Evolutionary conservation across 345 rosid species (phyloP).

Genomic region (Salix dunnii): DNA sequence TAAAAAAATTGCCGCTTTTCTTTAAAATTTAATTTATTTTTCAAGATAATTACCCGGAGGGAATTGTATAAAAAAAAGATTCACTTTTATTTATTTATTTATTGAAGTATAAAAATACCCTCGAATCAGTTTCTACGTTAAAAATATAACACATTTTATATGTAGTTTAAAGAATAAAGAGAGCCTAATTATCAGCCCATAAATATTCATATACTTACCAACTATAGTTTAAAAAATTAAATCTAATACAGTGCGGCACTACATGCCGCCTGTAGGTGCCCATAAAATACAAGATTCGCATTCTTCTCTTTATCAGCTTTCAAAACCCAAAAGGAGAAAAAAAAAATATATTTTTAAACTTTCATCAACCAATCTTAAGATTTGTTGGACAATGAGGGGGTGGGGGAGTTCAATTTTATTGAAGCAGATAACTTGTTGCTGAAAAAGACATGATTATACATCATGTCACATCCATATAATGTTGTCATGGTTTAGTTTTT

Average conservation of each 20-base stretch:
- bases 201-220: neutral
- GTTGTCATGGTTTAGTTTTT: neutral
- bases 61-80: neutral
- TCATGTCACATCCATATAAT: neutral
- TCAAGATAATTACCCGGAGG: neutral
- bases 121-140: too few species aligned
- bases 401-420: neutral
- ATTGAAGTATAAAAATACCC: too few species aligned
- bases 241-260: neutral
- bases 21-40: too few species aligned
- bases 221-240: neutral
- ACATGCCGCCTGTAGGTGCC: neutral
- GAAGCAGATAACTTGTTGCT: neutral
- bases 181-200: neutral
- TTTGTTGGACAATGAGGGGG: neutral
- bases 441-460: constrained; percentile 6
- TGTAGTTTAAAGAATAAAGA: neutral
- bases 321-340: neutral
- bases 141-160: neutral
- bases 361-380: neutral
- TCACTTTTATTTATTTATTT: too few species aligned
- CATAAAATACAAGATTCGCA: constrained; percentile 14
- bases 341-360: neutral
- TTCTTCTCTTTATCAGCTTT: constrained; percentile 2
- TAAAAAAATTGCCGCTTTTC: too few species aligned